Evolutionary conservation across 2,329 filamentous ascomycete genomes (phyloP).

Genomic region (Diaporthe aspalathi): DNA sequence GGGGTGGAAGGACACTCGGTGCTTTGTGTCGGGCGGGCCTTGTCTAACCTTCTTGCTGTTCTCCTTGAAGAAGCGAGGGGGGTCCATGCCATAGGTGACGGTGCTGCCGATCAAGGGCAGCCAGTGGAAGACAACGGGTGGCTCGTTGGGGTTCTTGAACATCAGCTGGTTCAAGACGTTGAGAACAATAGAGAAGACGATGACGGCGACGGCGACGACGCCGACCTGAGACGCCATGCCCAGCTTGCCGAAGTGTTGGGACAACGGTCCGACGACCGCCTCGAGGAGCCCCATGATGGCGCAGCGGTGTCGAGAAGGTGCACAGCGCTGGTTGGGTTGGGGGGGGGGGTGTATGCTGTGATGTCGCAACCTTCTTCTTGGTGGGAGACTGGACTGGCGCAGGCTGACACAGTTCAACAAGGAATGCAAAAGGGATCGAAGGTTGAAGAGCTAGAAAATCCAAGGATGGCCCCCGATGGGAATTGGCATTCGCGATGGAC

Average conservation of each 20-base stretch:
- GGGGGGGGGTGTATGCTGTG: too few relatives aligned
- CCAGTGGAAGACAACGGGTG: slow-evolving; percentile 84
- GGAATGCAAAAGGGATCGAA: not conserved
- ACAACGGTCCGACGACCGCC: slow-evolving; percentile 61
- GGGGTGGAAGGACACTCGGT: not conserved
- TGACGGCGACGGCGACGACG: slow-evolving; percentile 55
- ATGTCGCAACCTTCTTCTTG: slow-evolving; percentile 1
- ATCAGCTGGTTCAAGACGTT: slow-evolving; percentile 86
- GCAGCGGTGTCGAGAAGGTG: not conserved
- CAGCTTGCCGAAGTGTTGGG: slow-evolving; percentile 62
- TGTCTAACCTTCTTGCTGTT: slow-evolving; percentile 72
- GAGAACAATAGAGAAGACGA: slow-evolving; percentile 72
- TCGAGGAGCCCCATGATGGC: slow-evolving; percentile 67
- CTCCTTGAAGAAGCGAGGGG: slow-evolving; percentile 85
- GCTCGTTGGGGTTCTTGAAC: slow-evolving; percentile 84
- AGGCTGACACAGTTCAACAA: slow-evolving; percentile 1
- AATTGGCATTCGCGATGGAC: slow-evolving; percentile 4
- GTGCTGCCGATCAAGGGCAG: slow-evolving; percentile 90
- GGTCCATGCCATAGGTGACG: slow-evolving; percentile 93
- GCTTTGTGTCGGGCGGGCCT: not conserved
- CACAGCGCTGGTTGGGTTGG: not conserved
- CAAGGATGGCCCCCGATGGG: not conserved
- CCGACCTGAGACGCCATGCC: slow-evolving; percentile 60
- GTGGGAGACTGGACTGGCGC: not conserved
- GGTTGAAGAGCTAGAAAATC: not conserved